Conservation (phyloP, 441 rosid genomes). For the Eruca vesicaria region DNA sequence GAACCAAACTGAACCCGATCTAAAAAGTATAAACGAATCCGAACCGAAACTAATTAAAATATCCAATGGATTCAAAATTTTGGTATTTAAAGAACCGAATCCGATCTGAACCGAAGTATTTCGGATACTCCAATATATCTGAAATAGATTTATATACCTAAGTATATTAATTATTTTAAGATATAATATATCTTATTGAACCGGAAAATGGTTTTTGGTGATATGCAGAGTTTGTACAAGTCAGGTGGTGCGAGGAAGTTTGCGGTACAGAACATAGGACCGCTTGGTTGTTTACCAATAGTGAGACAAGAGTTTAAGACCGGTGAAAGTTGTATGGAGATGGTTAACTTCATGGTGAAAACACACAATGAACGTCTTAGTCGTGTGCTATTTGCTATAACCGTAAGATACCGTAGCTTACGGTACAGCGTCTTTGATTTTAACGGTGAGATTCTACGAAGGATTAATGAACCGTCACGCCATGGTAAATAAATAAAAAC, state of each 20-base stretch:
- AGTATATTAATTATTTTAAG: too few species aligned
- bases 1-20: too few species aligned
- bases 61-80: too few species aligned
- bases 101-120: too few species aligned
- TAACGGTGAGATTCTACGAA: constrained; percentile 11
- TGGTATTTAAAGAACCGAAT: too few species aligned
- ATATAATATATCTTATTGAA: background rate
- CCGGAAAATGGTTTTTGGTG: background rate
- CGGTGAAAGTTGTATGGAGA: constrained; percentile 24
- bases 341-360: constrained; percentile 21
- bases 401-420: constrained; percentile 2
- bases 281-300: constrained; percentile 33
- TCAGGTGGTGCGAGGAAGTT: constrained; percentile 39
- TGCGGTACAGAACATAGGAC: constrained; percentile 29
- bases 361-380: constrained; percentile 35
- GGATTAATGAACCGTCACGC: constrained; percentile 23
- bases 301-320: constrained; percentile 22
- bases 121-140: too few species aligned
- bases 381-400: background rate
- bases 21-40: too few species aligned
- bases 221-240: constrained; percentile 18
- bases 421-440: constrained; percentile 33
- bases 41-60: too few species aligned
- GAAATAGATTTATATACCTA: too few species aligned
- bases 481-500: background rate